Base-by-base conservation (phyloP, 306 rosid species). In the Corylus americana region DNA sequence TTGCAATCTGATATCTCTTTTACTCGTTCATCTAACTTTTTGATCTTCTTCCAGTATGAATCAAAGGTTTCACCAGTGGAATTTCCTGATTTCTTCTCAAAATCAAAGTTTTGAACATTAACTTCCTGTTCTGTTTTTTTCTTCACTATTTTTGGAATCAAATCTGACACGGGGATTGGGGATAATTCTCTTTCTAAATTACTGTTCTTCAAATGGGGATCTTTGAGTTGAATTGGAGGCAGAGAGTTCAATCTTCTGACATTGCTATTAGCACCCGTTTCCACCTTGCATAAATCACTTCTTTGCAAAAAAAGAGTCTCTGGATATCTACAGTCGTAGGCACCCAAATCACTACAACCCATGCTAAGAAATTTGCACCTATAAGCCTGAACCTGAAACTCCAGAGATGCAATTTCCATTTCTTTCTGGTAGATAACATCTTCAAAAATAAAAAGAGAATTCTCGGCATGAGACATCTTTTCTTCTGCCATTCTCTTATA, bases 401-500 rank as follows among this genome's bases (percentile, higher is more conserved):
- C 97, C 3, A 93, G 91, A 58, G 99, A 88, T 35, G 98, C 87
- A 47, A 89, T 85, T 80, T 93, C 98, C 96, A 90, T 89, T 45
- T 96, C 99, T 77, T 91, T 93, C 84, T 93, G 90, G 83, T 87
- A 82, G 64, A 93, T 88, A 20, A 91, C 78, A 70, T 90, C 99
- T 79, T 96, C 98, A 47, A 88, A 87, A 31, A 88, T 57, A 25
- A 82, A 92, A 18, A 96, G 92, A 70, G 92, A 83, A 31, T 87
- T 89, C 89, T 93, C 94, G n/a, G 90, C 90, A 73, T 93, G 95
- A 64, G 77, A 89, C 14, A 95, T 91, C 85, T 96, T 91, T 70
- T 93, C 99, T 90, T 96, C 99, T 2, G 97, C 88, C 90, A 93
- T 73, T 88, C 96, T 96, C 87, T 89, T 93, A 77, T 91, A 96